Base-by-base conservation (phyloP, 2,329 filamentous ascomycete species). In the Penicillium sp. region DNA sequence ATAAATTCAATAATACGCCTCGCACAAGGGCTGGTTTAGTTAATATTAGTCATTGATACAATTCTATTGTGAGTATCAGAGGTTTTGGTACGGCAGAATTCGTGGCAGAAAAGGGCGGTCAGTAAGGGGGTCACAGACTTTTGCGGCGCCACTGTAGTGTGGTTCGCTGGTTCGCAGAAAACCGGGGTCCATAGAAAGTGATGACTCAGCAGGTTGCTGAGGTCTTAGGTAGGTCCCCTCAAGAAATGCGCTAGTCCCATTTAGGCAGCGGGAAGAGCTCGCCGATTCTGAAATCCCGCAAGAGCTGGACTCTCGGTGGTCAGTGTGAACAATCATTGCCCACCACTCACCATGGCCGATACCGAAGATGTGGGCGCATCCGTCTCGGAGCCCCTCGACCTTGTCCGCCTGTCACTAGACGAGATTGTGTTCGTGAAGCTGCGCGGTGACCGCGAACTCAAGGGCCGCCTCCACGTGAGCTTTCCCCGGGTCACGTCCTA, bases 391-490 rank as follows among this genome's bases (percentile, higher is more conserved):
- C 94, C 96, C 57, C 89, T 99, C 73, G 95, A 98, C 78, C 88
- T 99, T 43, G 95, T 99, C 68, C 91, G 93, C 69, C 86, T 99
- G 58, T 91, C 94, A 68, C 86, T 99, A 50, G 94, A 98, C 77
- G 95, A 99, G 79, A 87, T 95, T 48, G 95, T 99, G 54, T 96
- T 97, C 78, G 94, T 99, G 67, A 98, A 98, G 85, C 84, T 99
- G 66, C 87, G 95, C 73, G 95, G 95, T 69, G 95, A 99, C 77
- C 87, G 95, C 66, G 95, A 99, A 81, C 84, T 99, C 66, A 95
- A 96, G 80, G 95, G 95, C 65, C 88, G 94, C 73, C 84, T 99
- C 73, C 95, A 99, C 79, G 95, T 98, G 80, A 73, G 89, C 78
- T 37, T 35, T n/a, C 17, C n/a, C 42, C 49, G 39, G 45, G 22